Evolutionary conservation across 2,329 filamentous ascomycete genomes (phyloP).

Genomic region (Cladosporium phlei): DNA sequence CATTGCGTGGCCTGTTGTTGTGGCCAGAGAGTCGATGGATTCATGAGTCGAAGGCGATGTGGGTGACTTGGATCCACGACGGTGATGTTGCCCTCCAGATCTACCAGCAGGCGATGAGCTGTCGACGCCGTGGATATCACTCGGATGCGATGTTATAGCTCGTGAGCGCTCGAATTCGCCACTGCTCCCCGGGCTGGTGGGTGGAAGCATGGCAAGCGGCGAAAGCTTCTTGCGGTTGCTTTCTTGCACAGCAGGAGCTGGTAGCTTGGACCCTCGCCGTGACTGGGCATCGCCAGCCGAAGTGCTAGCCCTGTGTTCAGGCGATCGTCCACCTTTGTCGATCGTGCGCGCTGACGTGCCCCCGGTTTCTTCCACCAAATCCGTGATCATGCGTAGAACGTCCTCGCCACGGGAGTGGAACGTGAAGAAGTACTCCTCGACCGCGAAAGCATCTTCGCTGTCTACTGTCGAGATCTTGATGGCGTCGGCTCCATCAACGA

Average conservation of each 20-base stretch:
- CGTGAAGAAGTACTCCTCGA: conserved; percentile 98
- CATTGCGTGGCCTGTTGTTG: conserved; percentile 26
- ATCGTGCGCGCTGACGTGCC: too few relatives aligned
- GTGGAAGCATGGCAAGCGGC: conserved; percentile 34
- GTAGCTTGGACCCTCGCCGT: conserved; percentile 19
- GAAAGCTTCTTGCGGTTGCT: conserved; percentile 43
- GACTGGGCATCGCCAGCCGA: not conserved
- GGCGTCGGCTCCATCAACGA: conserved; percentile 87
- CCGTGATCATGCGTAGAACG: conserved; percentile 71
- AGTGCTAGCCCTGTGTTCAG: too few relatives aligned
- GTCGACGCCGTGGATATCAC: conserved; percentile 43
- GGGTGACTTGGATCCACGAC: conserved; percentile 46
- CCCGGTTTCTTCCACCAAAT: conserved; percentile 64
- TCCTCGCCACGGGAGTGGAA: conserved; percentile 86
- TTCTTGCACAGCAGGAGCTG: conserved; percentile 30
- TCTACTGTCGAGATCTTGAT: conserved; percentile 91
- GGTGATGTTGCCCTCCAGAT: conserved; percentile 37
- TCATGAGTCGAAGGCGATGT: conserved; percentile 52
- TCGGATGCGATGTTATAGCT: conserved; percentile 30
- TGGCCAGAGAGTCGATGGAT: conserved; percentile 67
- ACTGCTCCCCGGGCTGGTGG: conserved; percentile 38
- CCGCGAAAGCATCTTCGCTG: conserved; percentile 87
- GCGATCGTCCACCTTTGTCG: too few relatives aligned
- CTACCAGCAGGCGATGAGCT: conserved; percentile 37
- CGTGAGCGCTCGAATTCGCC: conserved; percentile 41